phyloP scores from a whole-genome alignment of 495 filamentous ascomycete genomes.

The Penicillium maclennaniae region DNA sequence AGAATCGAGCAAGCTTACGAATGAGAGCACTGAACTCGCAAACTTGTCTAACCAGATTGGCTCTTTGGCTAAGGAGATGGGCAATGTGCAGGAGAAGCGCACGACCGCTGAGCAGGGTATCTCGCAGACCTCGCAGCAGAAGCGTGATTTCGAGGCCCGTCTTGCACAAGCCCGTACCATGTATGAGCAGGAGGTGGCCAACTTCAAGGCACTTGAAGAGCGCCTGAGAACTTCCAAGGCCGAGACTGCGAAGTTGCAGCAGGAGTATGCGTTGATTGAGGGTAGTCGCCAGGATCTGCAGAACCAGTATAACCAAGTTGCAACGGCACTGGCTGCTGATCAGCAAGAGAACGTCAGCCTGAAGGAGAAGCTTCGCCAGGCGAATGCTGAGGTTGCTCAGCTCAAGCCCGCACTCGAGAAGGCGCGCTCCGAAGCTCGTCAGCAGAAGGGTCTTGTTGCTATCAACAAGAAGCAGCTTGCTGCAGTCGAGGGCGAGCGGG shows the following conservation, averaged over 20 bases:
- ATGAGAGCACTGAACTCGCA: constrained; percentile 88
- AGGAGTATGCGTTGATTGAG: constrained; percentile 77
- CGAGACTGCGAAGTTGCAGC: constrained; percentile 76
- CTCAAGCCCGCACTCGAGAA: constrained; percentile 88
- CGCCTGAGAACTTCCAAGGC: constrained; percentile 68
- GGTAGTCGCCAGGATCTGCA: constrained; percentile 79
- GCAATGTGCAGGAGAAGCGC: constrained; percentile 80
- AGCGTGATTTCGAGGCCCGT: constrained; percentile 85
- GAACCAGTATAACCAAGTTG: constrained; percentile 73
- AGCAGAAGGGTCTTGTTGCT: constrained; percentile 91
- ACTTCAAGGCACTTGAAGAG: constrained; percentile 79
- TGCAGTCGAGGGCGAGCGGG: constrained; percentile 80
- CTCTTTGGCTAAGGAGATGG: constrained; percentile 85
- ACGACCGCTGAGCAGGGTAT: constrained; percentile 73
- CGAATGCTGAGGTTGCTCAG: constrained; percentile 76
- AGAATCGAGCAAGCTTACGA: constrained; percentile 77
- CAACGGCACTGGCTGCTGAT: constrained; percentile 73
- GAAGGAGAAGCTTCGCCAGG: constrained; percentile 79
- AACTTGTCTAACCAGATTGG: constrained; percentile 95
- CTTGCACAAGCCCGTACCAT: constrained; percentile 76
- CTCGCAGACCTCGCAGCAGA: constrained; percentile 73
- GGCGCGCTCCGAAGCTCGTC: constrained; percentile 79
- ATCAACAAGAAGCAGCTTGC: constrained; percentile 97
- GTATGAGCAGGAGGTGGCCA: constrained; percentile 89
- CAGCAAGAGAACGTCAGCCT: constrained; percentile 81